phyloP scores from a whole-genome alignment of 768 basidiomycete genomes.

The Xanthoconium stramineum region DNA sequence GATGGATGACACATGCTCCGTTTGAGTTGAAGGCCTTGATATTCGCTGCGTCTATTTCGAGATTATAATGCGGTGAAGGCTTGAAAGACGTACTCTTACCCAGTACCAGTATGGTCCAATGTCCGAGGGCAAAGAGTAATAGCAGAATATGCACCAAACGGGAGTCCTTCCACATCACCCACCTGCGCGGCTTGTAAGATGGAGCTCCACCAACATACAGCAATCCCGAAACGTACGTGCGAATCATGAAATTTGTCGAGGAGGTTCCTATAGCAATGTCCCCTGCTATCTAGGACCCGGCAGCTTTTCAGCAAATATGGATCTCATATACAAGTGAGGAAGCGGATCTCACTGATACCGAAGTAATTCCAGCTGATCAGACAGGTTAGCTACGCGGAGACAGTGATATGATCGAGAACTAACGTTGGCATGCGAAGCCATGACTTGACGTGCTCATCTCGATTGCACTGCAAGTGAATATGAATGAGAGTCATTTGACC shows the following conservation, averaged over 20 bases:
- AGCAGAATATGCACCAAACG: constrained; percentile 14
- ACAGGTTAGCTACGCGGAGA: background rate
- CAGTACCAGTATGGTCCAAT: constrained; percentile 19
- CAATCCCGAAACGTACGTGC: constrained; percentile 17
- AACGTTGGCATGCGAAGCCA: constrained; percentile 15
- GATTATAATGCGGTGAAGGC: background rate
- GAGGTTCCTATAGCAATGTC: constrained; percentile 12
- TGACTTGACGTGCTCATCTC: background rate
- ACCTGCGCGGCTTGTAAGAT: constrained; percentile 9
- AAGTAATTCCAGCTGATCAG: background rate
- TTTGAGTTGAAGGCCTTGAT: background rate
- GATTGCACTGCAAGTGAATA: constrained; percentile 2
- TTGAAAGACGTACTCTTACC: constrained; percentile 1
- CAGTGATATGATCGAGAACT: constrained; percentile 4
- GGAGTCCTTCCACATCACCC: constrained; percentile 26
- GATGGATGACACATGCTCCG: constrained; percentile 1
- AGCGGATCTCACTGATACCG: constrained; percentile 2
- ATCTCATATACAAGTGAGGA: background rate
- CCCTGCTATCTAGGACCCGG: constrained; percentile 1
- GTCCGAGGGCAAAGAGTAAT: constrained; percentile 18
- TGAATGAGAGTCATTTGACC: background rate
- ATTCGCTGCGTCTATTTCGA: constrained; percentile 6
- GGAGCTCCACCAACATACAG: background rate
- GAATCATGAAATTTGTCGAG: constrained; percentile 25
- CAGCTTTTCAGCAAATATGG: background rate